Evolutionary conservation across 345 rosid species (phyloP), one percentile per base, ranked within the genome.

Genomic region (Cardamine chenopodiifolia): DNA sequence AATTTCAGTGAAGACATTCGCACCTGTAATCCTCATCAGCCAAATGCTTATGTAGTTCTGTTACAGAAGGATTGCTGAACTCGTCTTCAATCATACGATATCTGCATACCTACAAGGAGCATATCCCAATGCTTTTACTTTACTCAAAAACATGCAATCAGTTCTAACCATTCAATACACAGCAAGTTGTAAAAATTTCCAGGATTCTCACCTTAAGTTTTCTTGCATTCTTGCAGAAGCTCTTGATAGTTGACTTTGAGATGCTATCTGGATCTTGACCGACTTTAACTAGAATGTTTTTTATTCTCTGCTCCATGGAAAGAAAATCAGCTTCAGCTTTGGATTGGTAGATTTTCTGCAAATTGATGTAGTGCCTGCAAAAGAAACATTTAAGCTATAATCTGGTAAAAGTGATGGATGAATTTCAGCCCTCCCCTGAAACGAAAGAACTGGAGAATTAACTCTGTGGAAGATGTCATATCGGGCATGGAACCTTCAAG

Each of bases 391-490:
- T 17, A 52, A 72, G 72, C 31, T 32, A 55, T 48, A 29, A 58
- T 22, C 47, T 56, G 62, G 63, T 29, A 69, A 70, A 26, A n/a
- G 35, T 62, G 8, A 58, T 22, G 64, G 17, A 70, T 47, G 28
- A 66, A 22, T 40, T 8, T 28, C 11, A 65, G 3, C 53, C 32
- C 40, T 29, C 35, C 64, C n/a, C 39, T 50, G 63, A 62, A 44
- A 31, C 14, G 4, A 53, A 53, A 34, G 61, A 64, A 42, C 63
- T 64, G 26, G 75, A 70, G 65, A 40, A 90, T 89, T 84, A 26
- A 94, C 98, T 94, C 99, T 39, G 97, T 94, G 68, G 99, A 91
- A 79, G 99, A 92, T 71, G 93, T 94, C 97, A 94, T 94, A 81
- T 94, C 99, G 2, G 97, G 97, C 69, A 94, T 88, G 8, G 92